Conservation (phyloP, 225 moss, liverwort and hornwort species). For the Thuidium tamariscinum region DNA sequence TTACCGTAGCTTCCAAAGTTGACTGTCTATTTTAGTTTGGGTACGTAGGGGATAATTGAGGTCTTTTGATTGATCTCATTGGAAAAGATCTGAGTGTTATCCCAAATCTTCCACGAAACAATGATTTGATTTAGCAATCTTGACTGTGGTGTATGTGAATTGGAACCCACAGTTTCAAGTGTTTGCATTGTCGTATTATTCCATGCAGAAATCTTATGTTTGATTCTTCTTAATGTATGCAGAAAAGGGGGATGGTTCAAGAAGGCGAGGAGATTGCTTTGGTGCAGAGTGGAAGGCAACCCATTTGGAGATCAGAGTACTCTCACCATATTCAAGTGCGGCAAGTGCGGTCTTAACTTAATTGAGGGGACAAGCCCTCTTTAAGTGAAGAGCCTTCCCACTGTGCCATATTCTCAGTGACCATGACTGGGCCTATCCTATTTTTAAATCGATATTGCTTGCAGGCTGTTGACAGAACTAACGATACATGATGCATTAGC, state of each 20-base stretch:
- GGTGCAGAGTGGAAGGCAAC: conserved; percentile 95
- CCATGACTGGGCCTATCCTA: background rate
- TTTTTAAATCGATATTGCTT: background rate
- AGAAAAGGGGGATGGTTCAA: conserved; percentile 91
- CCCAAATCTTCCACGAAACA: background rate
- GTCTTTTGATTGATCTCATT: background rate
- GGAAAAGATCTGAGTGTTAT: background rate
- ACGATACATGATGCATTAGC: background rate
- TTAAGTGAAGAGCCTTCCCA: background rate
- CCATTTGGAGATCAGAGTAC: conserved; percentile 93
- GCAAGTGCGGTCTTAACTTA: conserved; percentile 28
- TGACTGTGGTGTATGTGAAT: background rate
- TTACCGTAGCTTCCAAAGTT: no score
- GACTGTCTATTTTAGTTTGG: background rate
- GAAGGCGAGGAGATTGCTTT: conserved; percentile 92
- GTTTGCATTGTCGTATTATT: background rate
- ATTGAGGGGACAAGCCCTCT: background rate
- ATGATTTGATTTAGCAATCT: background rate
- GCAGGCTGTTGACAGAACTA: background rate
- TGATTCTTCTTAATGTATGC: background rate
- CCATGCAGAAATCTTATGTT: background rate
- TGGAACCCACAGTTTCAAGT: background rate
- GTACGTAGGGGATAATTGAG: background rate
- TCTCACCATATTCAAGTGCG: conserved; percentile 99
- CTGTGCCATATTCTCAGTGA: background rate